These are phyloP conservation scores for Yamadazyma triangularis DNA, from an alignment of 1,139 yeast species.

Conservation along the genomic window DNA sequence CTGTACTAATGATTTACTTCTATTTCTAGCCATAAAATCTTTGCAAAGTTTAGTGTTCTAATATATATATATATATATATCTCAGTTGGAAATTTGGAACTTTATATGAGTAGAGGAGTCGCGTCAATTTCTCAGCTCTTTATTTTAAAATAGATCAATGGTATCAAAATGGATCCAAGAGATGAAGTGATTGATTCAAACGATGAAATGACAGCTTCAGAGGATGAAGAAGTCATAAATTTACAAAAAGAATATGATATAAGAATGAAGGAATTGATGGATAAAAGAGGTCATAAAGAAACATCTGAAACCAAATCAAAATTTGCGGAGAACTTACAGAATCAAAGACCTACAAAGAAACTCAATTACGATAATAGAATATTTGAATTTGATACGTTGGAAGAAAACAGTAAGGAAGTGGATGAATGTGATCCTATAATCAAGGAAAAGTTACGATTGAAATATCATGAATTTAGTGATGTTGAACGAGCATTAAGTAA, in stretches of 20 bases:
- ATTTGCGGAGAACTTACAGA: constrained; percentile 1
- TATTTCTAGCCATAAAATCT: constrained; percentile 27
- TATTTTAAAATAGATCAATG: too few relatives aligned
- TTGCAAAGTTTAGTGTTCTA: too few relatives aligned
- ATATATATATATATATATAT: too few relatives aligned
- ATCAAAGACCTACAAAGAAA: constrained; percentile 6
- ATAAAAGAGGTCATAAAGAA: constrained; percentile 14
- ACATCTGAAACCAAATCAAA: constrained; percentile 2
- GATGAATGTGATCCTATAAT: constrained; percentile 19
- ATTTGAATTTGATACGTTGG: constrained; percentile 16
- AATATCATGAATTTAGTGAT: constrained; percentile 3
- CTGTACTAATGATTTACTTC: constrained; percentile 52
- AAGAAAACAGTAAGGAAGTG: constrained; percentile 5
- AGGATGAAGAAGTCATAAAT: constrained; percentile 24
- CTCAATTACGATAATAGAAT: constrained; percentile 19
- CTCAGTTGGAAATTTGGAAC: too few relatives aligned
- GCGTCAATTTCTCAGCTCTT: neutral
- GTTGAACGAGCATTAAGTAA: constrained; percentile 27
- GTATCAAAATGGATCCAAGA: constrained; percentile 14
- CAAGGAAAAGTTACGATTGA: constrained; percentile 5
- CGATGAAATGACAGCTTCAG: constrained; percentile 23
- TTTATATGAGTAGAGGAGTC: too few relatives aligned
- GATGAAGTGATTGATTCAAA: constrained; percentile 16
- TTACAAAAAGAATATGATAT: constrained; percentile 26
- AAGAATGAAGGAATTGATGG: constrained; percentile 14